These are phyloP conservation scores for Musa balbisiana DNA, from an alignment of 202 grass and related monocot species.

Conservation along the genomic window DNA sequence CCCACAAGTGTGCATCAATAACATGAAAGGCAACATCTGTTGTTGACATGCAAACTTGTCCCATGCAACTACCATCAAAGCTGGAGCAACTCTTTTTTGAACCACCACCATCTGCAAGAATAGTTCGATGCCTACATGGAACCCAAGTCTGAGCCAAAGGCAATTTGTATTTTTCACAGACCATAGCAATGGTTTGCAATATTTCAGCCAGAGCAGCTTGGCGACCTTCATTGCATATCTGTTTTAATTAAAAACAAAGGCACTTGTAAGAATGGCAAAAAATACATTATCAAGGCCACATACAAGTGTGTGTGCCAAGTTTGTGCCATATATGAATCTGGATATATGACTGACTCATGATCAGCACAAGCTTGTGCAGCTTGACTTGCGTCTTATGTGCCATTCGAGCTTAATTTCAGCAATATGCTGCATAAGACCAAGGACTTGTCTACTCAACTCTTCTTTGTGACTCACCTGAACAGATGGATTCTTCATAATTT, in stretches of 20 bases:
- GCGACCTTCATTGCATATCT: constrained; percentile 97
- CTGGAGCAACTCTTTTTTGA: constrained; percentile 76
- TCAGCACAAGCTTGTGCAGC: not conserved
- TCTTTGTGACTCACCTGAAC: constrained; percentile 44
- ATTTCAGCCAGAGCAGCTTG: constrained; percentile 89
- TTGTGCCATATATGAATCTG: not conserved
- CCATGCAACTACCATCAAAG: constrained; percentile 82
- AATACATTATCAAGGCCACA: not conserved
- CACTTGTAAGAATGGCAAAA: not conserved
- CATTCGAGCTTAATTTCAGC: not conserved
- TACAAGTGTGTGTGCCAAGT: not conserved
- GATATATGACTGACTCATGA: not conserved
- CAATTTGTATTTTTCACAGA: constrained; percentile 81
- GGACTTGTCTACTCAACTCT: no score
- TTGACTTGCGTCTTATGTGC: not conserved
- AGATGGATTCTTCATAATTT: constrained; percentile 68
- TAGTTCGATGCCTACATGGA: constrained; percentile 63
- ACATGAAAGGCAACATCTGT: constrained; percentile 85
- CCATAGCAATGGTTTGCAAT: constrained; percentile 63
- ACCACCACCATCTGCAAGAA: constrained; percentile 82
- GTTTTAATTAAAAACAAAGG: constrained; percentile 7
- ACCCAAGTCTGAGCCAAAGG: constrained; percentile 98
- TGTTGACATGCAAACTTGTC: constrained; percentile 87
- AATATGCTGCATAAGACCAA: not conserved
- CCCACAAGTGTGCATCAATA: constrained; percentile 76